These are phyloP conservation scores for Chlamydomonas incerta DNA, from an alignment of 139 green algal genomes.

Conservation along the genomic window DNA sequence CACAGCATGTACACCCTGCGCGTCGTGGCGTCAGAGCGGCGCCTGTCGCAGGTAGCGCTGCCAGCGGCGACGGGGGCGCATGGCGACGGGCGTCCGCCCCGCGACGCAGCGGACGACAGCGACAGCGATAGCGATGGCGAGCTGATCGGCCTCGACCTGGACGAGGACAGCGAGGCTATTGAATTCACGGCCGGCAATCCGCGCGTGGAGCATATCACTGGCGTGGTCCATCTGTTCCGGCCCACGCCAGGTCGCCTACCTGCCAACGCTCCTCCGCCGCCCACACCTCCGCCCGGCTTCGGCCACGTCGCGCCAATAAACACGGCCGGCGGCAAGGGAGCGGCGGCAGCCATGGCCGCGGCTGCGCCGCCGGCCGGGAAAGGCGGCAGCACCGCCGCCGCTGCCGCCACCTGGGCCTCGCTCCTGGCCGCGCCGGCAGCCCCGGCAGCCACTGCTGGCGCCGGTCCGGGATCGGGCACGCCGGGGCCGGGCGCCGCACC, in stretches of 20 bases:
- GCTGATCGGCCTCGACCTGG: constrained; percentile 13
- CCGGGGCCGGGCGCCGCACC: no score
- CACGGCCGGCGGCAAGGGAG: background rate
- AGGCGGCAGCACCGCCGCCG: background rate
- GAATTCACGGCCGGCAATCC: constrained; percentile 90
- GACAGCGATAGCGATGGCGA: constrained; percentile 16
- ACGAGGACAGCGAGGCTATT: constrained; percentile 39
- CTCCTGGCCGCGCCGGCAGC: background rate
- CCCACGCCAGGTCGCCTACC: constrained; percentile 13
- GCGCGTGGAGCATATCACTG: constrained; percentile 89
- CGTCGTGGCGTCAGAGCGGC: constrained; percentile 3
- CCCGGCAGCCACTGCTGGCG: background rate
- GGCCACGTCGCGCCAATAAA: background rate
- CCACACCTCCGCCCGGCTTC: background rate
- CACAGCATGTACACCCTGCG: constrained; percentile 19
- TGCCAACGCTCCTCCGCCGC: background rate
- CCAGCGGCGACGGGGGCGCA: background rate
- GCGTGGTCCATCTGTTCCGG: constrained; percentile 87
- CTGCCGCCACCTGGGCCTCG: background rate
- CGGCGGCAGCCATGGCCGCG: background rate
- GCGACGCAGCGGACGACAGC: background rate
- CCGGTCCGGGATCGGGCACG: no score
- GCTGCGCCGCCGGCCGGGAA: background rate
- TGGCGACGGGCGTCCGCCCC: background rate
- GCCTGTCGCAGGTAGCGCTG: constrained; percentile 1